phyloP scores from a whole-genome alignment of 75 land plant species.

The Pinus albicaulis region DNA sequence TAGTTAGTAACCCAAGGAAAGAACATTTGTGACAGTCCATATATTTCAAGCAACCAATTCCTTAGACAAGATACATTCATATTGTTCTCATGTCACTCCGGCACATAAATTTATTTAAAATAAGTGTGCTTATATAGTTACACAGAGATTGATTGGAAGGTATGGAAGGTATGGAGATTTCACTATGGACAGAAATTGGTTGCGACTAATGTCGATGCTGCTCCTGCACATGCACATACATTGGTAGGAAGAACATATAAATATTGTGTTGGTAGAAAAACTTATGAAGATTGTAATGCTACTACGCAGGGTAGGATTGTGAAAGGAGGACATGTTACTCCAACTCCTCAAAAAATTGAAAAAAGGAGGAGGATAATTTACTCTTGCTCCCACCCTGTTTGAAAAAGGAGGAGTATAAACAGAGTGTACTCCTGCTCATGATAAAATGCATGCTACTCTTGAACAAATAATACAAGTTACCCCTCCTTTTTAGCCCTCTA shows the following conservation, averaged over 20 bases:
- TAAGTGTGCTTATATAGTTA: neutral
- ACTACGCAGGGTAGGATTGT: neutral
- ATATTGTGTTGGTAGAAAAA: no score
- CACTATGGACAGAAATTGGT: neutral
- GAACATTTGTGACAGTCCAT: neutral
- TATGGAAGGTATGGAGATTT: conserved; percentile 7
- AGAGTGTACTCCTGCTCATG: neutral
- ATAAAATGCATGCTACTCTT: neutral
- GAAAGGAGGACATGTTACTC: neutral
- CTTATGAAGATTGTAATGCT: neutral
- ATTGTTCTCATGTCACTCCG: neutral
- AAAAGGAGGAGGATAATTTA: neutral
- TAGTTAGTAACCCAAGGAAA: neutral
- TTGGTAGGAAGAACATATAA: neutral
- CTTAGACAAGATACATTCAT: neutral
- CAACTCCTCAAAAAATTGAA: neutral
- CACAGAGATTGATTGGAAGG: neutral
- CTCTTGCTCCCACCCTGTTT: neutral
- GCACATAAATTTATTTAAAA: neutral
- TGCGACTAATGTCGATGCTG: neutral
- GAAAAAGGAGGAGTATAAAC: neutral
- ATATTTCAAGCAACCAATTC: neutral
- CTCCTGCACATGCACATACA: neutral
- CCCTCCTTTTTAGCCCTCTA: conserved; percentile 56
- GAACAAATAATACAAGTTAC: conserved; percentile 19